phyloP scores from a whole-genome alignment of 129 eudicot genomes.

The Chrysanthemum makinoi region DNA sequence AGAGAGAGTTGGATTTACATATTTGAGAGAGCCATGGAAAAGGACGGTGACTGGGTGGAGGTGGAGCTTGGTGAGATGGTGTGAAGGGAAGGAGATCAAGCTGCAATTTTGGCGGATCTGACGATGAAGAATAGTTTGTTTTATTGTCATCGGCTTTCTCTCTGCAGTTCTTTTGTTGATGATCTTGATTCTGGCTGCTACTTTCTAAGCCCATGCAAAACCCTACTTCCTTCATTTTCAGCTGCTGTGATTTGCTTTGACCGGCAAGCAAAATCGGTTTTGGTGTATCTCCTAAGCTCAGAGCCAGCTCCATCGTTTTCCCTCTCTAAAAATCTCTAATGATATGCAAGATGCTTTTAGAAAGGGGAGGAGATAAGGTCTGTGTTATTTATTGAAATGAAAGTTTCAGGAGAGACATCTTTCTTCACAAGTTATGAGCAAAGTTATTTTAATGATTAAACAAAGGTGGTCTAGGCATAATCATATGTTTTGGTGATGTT shows the following conservation, averaged over 20 bases:
- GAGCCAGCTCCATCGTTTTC: slow-evolving; percentile 73
- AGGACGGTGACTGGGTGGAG: slow-evolving; percentile 37
- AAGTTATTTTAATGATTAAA: slow-evolving; percentile 18
- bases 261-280: slow-evolving; percentile 49
- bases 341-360: slow-evolving; percentile 26
- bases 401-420: slow-evolving; percentile 31
- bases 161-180: neutral
- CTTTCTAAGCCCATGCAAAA: slow-evolving; percentile 63
- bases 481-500: slow-evolving; percentile 37
- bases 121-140: slow-evolving; percentile 36
- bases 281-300: slow-evolving; percentile 80
- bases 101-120: slow-evolving; percentile 56
- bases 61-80: slow-evolving; percentile 46
- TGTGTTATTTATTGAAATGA: slow-evolving; percentile 21
- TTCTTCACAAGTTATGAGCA: slow-evolving; percentile 29
- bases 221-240: slow-evolving; percentile 45
- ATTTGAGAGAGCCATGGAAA: slow-evolving; percentile 75
- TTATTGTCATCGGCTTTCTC: slow-evolving; percentile 24
- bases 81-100: slow-evolving; percentile 88
- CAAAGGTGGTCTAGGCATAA: slow-evolving; percentile 42
- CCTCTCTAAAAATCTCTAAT: slow-evolving; percentile 27
- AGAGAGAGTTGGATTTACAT: slow-evolving; percentile 35
- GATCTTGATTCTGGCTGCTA: slow-evolving; percentile 25
- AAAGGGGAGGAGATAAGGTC: slow-evolving; percentile 22
- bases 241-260: slow-evolving; percentile 27